A percentile compares a stretch with the other conserved stretches of the same genome.
These are phyloP conservation scores for Nigrospora oryzae DNA, from an alignment of 2,329 filamentous ascomycete species.

Conservation along the genomic window DNA sequence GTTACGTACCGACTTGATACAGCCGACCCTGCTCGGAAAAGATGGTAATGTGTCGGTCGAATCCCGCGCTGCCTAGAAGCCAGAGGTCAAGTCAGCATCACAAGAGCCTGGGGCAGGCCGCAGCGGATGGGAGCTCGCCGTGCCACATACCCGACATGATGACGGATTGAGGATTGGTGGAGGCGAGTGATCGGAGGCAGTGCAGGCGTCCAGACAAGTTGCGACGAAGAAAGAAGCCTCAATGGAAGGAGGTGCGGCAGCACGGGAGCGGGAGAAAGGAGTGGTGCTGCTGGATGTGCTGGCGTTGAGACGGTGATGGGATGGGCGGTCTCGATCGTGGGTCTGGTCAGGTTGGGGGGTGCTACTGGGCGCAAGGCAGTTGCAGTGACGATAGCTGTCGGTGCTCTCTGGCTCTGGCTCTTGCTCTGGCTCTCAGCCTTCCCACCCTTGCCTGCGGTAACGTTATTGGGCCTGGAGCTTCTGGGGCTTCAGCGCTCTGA, in stretches of 20 bases:
- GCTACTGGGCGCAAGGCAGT: no score
- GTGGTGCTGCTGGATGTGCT: not conserved
- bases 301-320: constrained; percentile 1
- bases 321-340: constrained; percentile 2
- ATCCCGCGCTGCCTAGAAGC: constrained; percentile 68
- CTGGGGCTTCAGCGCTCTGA: constrained; percentile 4
- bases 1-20: constrained; percentile 92
- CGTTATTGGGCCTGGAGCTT: constrained; percentile 1
- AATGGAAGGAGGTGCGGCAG: no score
- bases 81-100: constrained; percentile 16
- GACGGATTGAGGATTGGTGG: not conserved
- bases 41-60: constrained; percentile 99
- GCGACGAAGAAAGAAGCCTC: no score
- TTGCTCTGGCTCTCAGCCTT: not conserved
- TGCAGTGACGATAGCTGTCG: not conserved
- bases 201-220: not conserved
- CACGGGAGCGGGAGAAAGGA: not conserved
- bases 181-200: not conserved
- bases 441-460: constrained; percentile 15
- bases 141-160: constrained; percentile 4
- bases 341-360: not conserved
- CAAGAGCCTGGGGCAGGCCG: constrained; percentile 8
- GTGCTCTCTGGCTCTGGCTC: no score
- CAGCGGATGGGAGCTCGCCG: constrained; percentile 5
- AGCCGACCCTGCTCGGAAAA: constrained; percentile 97